Evolutionary conservation across 1,284 basidiomycete species (phyloP), one percentile per base, ranked within the genome.

Genomic region (Cutaneotrichosporon sp.): DNA sequence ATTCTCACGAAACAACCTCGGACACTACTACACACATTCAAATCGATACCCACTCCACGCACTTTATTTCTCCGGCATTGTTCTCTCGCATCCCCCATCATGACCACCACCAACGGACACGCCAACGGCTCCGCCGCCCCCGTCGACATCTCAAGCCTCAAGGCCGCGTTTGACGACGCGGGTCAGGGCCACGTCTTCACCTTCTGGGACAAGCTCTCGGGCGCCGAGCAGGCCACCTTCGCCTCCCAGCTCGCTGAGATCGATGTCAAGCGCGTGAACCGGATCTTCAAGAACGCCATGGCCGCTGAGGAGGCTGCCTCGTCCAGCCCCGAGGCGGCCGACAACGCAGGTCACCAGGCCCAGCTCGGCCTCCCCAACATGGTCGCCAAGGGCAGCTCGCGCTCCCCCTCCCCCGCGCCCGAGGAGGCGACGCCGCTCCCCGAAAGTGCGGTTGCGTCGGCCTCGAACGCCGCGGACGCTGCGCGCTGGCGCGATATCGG

Each of bases 181-280:
- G 86, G 84, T 52, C 94, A 98, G 79, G 83, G 75, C 52, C 93
- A 98, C 70, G 82, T 97, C 67, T 83, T 97, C 72, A 79, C 84
- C 32, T 96, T 93, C 79, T 97, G 85, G 85, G 79, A 84, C 57
- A 76, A 79, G 48, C 84, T 97, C 56, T 77, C 82, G 41, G 75
- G 82, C 7, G 52, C 78, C 7, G 84, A 94, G 66, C 88, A 85
- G 65, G 70, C 74, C 8, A 65, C 80, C 12, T 81, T 98, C 43
- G 74, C 82, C 50, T 67, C 76, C 35, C 94, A 97, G 76, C 86
- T 97, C 64, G 79, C 82, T 37, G 76, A 79, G 11, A 85, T 98
- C 69, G 86, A 98, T 72, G 86, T 96, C 59, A 81, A 85, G 57
- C 88, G 92, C 63, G 89, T 98, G 59, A 97, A 97, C 79, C 81